phyloP scores from a whole-genome alignment of 768 basidiomycete genomes.

The Ramaria rubella region DNA sequence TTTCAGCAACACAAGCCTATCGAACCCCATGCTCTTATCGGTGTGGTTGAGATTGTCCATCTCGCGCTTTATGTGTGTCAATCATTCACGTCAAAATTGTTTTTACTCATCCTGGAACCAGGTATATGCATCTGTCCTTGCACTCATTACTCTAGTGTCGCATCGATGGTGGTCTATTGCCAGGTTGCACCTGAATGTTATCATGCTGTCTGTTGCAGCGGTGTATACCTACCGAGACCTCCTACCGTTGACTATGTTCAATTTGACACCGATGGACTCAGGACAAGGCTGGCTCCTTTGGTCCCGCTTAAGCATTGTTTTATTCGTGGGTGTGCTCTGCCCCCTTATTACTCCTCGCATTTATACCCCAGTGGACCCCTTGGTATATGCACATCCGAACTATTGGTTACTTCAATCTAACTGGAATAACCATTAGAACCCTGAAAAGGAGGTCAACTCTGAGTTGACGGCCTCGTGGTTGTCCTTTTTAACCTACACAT shows the following conservation, averaged over 20 bases:
- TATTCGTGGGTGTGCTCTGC: slow-evolving; percentile 39
- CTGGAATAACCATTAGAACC: slow-evolving; percentile 25
- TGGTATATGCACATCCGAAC: slow-evolving; percentile 25
- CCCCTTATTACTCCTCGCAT: slow-evolving; percentile 51
- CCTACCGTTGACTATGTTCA: slow-evolving; percentile 52
- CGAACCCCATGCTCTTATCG: too few species aligned
- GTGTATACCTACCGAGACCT: slow-evolving; percentile 27
- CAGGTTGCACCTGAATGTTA: neutral
- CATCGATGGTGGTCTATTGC: neutral
- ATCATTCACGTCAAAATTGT: slow-evolving; percentile 21
- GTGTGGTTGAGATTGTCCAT: slow-evolving; percentile 20
- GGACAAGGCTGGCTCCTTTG: slow-evolving; percentile 45
- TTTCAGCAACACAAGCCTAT: too few species aligned
- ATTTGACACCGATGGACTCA: slow-evolving; percentile 40
- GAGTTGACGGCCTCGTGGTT: slow-evolving; percentile 47
- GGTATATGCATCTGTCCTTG: neutral
- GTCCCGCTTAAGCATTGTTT: slow-evolving; percentile 43
- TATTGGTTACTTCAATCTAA: neutral
- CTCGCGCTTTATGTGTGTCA: slow-evolving; percentile 1
- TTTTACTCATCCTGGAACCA: neutral
- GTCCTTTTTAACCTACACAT: slow-evolving; percentile 41
- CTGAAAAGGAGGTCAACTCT: slow-evolving; percentile 28
- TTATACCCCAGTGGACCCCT: slow-evolving; percentile 53
- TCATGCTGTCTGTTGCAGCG: neutral
- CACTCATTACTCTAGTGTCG: neutral